A percentile compares a stretch with the other conserved stretches of the same genome.
These are phyloP conservation scores for Cladorrhinum samala DNA, from an alignment of 495 filamentous ascomycete genomes.

Conservation along the genomic window DNA sequence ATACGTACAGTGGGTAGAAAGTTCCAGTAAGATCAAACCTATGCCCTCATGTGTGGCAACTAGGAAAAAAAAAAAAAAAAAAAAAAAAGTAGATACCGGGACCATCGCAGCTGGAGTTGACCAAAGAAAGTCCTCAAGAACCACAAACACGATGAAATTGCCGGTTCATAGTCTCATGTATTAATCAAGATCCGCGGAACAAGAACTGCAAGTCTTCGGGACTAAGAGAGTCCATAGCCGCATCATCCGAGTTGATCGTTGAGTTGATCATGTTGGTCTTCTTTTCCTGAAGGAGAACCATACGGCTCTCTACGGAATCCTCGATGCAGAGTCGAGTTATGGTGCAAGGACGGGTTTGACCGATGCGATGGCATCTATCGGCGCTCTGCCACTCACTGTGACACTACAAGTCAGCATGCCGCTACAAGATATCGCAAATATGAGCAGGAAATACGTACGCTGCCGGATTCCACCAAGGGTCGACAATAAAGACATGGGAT, in stretches of 20 bases:
- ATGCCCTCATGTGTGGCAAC: too few species aligned
- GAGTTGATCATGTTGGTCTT: slow-evolving; percentile 94
- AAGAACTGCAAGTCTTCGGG: slow-evolving; percentile 90
- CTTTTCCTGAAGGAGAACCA: slow-evolving; percentile 93
- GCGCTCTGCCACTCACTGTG: slow-evolving; percentile 84
- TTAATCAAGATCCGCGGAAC: slow-evolving; percentile 63
- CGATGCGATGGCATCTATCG: slow-evolving; percentile 95
- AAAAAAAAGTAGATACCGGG: too few species aligned
- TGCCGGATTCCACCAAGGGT: slow-evolving; percentile 98
- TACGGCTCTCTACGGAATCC: slow-evolving; percentile 90
- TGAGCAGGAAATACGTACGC: slow-evolving; percentile 38
- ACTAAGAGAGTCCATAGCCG: slow-evolving; percentile 82
- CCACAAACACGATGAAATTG: too few species aligned
- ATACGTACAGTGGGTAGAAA: too few species aligned
- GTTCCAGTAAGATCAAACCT: too few species aligned
- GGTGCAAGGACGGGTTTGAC: slow-evolving; percentile 86
- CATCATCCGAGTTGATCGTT: slow-evolving; percentile 86
- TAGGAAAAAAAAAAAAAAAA: too few species aligned
- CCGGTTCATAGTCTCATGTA: too few species aligned
- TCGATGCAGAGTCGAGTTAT: slow-evolving; percentile 92
- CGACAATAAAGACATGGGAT: slow-evolving; percentile 87
- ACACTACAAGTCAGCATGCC: neutral
- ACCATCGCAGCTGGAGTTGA: too few species aligned
- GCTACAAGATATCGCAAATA: neutral
- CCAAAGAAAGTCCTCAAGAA: too few species aligned